These are phyloP conservation scores for Alloascoidea hylecoeti DNA, from an alignment of 805 yeast species.

Conservation along the genomic window DNA sequence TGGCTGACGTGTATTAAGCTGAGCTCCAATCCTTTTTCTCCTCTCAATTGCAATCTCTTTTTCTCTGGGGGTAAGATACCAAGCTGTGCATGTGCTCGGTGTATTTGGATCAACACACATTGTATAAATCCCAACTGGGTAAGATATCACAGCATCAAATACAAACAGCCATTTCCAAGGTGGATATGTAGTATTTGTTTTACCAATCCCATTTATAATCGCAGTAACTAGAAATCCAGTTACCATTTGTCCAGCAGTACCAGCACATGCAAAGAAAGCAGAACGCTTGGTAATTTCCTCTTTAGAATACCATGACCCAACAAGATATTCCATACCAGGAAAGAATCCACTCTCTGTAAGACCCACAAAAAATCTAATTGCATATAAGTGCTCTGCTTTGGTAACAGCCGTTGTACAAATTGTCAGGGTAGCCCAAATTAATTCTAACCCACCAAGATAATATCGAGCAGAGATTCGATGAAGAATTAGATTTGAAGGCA, in stretches of 20 bases:
- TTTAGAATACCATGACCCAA: constrained; percentile 18
- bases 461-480: constrained; percentile 27
- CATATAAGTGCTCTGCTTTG: constrained; percentile 9
- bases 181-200: too few species aligned
- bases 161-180: constrained; percentile 34
- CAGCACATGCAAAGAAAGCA: constrained; percentile 15
- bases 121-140: constrained; percentile 30
- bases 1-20: too few species aligned
- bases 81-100: constrained; percentile 27
- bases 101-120: constrained; percentile 30
- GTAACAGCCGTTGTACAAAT: constrained; percentile 21
- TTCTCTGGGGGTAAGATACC: constrained; percentile 28
- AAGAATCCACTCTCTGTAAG: constrained; percentile 16
- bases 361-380: constrained; percentile 17
- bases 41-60: constrained; percentile 25
- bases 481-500: constrained; percentile 27
- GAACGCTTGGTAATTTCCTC: constrained; percentile 16
- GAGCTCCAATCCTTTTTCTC: constrained; percentile 18
- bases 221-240: constrained; percentile 47
- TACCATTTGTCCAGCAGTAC: constrained; percentile 24
- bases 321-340: constrained; percentile 16
- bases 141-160: constrained; percentile 26
- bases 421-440: constrained; percentile 30
- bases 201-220: constrained; percentile 22
- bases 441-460: constrained; percentile 27